Evolutionary conservation across 2,329 filamentous ascomycete genomes (phyloP).

Genomic region (Ophiocordyceps australis): DNA sequence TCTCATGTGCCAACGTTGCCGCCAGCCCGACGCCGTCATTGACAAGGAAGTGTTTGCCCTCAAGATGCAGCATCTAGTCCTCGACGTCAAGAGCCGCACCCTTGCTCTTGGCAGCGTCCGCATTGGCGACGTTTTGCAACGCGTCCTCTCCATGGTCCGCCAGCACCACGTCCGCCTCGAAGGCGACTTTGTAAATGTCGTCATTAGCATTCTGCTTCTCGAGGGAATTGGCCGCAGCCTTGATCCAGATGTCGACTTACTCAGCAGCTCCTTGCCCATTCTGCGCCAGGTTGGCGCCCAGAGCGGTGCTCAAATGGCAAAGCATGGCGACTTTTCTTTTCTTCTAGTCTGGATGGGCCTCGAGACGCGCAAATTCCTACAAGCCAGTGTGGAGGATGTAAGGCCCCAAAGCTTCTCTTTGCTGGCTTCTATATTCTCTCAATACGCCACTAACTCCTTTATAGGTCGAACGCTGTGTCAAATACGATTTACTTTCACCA

Average conservation of each 20-base stretch:
- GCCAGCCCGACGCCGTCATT: slow-evolving; percentile 78
- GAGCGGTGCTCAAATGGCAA: slow-evolving; percentile 50
- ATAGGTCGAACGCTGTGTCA: slow-evolving; percentile 73
- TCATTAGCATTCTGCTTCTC: slow-evolving; percentile 80
- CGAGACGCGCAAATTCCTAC: slow-evolving; percentile 75
- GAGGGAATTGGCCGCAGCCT: slow-evolving; percentile 85
- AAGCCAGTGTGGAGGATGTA: slow-evolving; percentile 78
- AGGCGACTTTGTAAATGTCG: slow-evolving; percentile 96
- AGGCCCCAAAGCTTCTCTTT: no score
- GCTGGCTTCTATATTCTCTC: slow-evolving; percentile 3
- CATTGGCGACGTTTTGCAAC: slow-evolving; percentile 85
- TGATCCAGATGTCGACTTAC: slow-evolving; percentile 73
- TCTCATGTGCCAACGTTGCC: slow-evolving; percentile 89
- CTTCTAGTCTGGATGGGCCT: slow-evolving; percentile 81
- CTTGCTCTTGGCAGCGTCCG: slow-evolving; percentile 87
- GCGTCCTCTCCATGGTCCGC: slow-evolving; percentile 83
- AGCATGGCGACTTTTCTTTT: slow-evolving; percentile 65
- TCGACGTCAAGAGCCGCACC: slow-evolving; percentile 78
- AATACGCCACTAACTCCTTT: slow-evolving; percentile 2
- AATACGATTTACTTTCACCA: slow-evolving; percentile 74
- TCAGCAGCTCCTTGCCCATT: slow-evolving; percentile 75
- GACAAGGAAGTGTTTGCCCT: slow-evolving; percentile 83
- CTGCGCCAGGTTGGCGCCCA: slow-evolving; percentile 72
- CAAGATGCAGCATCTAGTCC: slow-evolving; percentile 90
- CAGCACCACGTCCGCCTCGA: slow-evolving; percentile 85